Conservation (phyloP, 2,329 filamentous ascomycete species). For the Nigrospora sphaerica region DNA sequence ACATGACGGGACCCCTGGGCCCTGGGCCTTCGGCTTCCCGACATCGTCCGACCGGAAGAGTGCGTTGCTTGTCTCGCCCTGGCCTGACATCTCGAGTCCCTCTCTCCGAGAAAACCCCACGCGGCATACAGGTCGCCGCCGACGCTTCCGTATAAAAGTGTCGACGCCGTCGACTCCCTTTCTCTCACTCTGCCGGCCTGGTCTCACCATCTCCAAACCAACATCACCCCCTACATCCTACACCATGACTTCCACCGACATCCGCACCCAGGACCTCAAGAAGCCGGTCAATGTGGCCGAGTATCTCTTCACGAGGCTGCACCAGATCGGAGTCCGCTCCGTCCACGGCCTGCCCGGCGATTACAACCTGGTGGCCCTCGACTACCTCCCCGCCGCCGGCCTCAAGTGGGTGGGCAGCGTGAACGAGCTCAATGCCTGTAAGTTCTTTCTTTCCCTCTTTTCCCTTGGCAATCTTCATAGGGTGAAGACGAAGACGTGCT, state of each 20-base stretch:
- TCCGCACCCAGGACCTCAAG: slow-evolving; percentile 33
- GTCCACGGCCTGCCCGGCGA: slow-evolving; percentile 66
- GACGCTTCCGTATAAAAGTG: too few species aligned
- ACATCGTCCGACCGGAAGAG: too few species aligned
- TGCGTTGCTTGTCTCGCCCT: too few species aligned
- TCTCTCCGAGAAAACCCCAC: background rate
- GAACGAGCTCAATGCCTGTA: slow-evolving; percentile 67
- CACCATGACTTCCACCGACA: slow-evolving; percentile 23
- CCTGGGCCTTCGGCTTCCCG: too few species aligned
- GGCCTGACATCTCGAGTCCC: too few species aligned
- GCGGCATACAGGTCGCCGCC: background rate
- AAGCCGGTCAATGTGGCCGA: slow-evolving; percentile 55
- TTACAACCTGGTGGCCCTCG: slow-evolving; percentile 64
- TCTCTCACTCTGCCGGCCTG: background rate
- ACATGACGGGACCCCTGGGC: too few species aligned
- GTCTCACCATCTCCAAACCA: background rate
- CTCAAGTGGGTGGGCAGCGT: slow-evolving; percentile 62
- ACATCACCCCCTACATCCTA: background rate
- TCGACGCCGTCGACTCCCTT: too few species aligned
- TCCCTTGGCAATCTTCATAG: background rate
- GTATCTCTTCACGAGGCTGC: slow-evolving; percentile 59
- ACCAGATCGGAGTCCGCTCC: slow-evolving; percentile 57
- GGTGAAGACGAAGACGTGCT: too few species aligned
- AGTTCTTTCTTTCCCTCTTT: slow-evolving; percentile 15
- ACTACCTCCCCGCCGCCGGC: slow-evolving; percentile 53